A percentile compares a stretch with the other conserved stretches of the same genome.
These are phyloP conservation scores for Fusarium haematococcum DNA, from an alignment of 2,329 filamentous ascomycete species.

Conservation along the genomic window DNA sequence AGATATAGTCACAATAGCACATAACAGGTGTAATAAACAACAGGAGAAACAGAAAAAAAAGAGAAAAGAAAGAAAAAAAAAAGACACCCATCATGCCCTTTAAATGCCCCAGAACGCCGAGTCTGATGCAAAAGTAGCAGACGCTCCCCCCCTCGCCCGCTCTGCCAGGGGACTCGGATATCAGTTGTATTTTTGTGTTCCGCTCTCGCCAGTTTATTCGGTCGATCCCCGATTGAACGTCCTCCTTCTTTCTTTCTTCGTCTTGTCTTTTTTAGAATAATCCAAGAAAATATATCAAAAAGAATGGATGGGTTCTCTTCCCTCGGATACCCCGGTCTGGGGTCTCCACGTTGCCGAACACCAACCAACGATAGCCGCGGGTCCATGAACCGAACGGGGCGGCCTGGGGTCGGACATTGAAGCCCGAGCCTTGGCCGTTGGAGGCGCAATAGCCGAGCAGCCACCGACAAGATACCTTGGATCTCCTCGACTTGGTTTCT, in stretches of 20 bases:
- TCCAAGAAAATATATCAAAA: slow-evolving; percentile 24
- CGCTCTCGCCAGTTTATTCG: slow-evolving; percentile 16
- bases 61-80: slow-evolving; percentile 26
- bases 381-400: slow-evolving; percentile 23
- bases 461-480: slow-evolving; percentile 25
- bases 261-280: slow-evolving; percentile 14
- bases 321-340: background rate
- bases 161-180: slow-evolving; percentile 32
- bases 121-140: slow-evolving; percentile 46
- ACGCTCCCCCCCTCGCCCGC: slow-evolving; percentile 31
- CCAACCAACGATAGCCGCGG: slow-evolving; percentile 19
- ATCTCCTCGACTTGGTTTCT: slow-evolving; percentile 6
- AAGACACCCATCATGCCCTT: slow-evolving; percentile 46
- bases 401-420: slow-evolving; percentile 28
- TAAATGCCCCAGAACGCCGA: slow-evolving; percentile 46
- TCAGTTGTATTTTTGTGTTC: slow-evolving; percentile 27
- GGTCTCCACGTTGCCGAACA: background rate
- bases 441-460: slow-evolving; percentile 39
- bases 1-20: slow-evolving; percentile 27
- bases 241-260: slow-evolving; percentile 1
- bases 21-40: slow-evolving; percentile 15
- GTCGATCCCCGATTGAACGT: slow-evolving; percentile 2
- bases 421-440: slow-evolving; percentile 17
- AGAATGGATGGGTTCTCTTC: slow-evolving; percentile 20
- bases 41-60: background rate